A percentile compares a stretch with the other conserved stretches of the same genome.
These are phyloP conservation scores for Begonia loranthoides DNA, from an alignment of 306 rosid genomes.

Conservation along the genomic window DNA sequence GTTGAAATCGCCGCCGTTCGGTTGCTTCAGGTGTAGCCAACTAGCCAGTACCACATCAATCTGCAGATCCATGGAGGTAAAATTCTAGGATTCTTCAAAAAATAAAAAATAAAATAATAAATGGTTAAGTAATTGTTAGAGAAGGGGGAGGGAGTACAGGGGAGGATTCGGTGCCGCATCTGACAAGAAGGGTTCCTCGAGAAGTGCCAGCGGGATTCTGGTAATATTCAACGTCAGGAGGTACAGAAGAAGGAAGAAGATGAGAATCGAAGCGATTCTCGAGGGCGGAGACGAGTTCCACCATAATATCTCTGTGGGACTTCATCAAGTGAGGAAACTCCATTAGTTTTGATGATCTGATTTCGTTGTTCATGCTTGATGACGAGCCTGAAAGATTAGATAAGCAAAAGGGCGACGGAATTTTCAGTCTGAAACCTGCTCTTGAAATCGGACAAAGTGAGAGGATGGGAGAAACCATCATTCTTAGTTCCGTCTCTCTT, in stretches of 20 bases:
- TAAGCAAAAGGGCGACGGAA: background rate
- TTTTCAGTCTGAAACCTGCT: too few relatives aligned
- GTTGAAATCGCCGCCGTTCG: constrained; percentile 13
- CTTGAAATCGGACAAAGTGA: too few relatives aligned
- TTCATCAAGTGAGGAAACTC: constrained; percentile 14
- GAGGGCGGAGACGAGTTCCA: constrained; percentile 7
- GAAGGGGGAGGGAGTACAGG: constrained; percentile 2
- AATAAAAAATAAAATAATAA: background rate
- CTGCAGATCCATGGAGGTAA: constrained; percentile 1
- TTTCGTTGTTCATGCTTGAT: background rate
- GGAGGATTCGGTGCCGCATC: constrained; percentile 8
- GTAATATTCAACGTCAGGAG: constrained; percentile 15
- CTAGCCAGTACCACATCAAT: constrained; percentile 15
- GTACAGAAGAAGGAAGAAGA: constrained; percentile 17
- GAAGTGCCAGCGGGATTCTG: constrained; percentile 10
- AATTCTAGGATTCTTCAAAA: background rate
- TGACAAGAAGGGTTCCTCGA: constrained; percentile 15
- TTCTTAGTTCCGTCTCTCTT: too few relatives aligned
- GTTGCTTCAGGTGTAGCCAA: constrained; percentile 19
- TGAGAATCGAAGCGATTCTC: constrained; percentile 8
- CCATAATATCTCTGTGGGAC: constrained; percentile 9
- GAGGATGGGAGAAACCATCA: too few relatives aligned
- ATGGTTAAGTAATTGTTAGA: background rate
- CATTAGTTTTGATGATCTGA: constrained; percentile 10
- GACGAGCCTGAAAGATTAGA: background rate